These are phyloP conservation scores for Tephrocybe rancida DNA, from an alignment of 768 basidiomycete genomes.

Conservation along the genomic window DNA sequence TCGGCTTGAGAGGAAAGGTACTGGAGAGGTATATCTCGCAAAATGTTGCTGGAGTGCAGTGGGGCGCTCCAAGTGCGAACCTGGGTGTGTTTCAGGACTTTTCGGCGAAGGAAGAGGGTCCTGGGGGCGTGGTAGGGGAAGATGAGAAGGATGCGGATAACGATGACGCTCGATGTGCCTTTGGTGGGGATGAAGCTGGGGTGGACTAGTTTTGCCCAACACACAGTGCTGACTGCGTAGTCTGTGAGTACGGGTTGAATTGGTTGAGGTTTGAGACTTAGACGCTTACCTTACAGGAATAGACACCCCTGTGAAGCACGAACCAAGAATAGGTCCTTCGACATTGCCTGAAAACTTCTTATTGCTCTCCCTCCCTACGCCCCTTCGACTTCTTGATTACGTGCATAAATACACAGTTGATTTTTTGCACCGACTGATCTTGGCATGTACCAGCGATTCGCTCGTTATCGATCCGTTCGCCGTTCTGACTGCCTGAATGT, in stretches of 20 bases:
- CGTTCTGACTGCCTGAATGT: conserved; percentile 94
- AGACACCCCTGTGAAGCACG: conserved; percentile 93
- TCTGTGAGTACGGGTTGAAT: conserved; percentile 56
- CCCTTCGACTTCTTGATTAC: conserved; percentile 86
- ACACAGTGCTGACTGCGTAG: conserved; percentile 91
- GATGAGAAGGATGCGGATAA: conserved; percentile 97
- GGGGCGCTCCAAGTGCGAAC: conserved; percentile 91
- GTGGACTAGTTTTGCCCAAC: conserved; percentile 89
- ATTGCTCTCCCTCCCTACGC: conserved; percentile 89
- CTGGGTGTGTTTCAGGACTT: conserved; percentile 90
- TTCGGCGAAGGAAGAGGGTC: conserved; percentile 49
- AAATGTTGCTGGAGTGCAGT: conserved; percentile 95
- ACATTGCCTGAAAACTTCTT: conserved; percentile 94
- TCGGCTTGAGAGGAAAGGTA: conserved; percentile 78
- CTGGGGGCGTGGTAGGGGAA: conserved; percentile 62
- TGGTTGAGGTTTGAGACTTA: not conserved
- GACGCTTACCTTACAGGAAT: conserved; percentile 6
- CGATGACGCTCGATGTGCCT: conserved; percentile 94
- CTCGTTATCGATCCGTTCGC: conserved; percentile 97
- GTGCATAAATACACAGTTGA: conserved; percentile 78
- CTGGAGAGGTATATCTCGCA: conserved; percentile 83
- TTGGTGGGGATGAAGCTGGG: conserved; percentile 94
- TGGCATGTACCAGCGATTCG: conserved; percentile 92
- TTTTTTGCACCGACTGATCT: conserved; percentile 74
- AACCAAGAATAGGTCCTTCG: too few species aligned